A percentile compares a stretch with the other conserved stretches of the same genome.
These are phyloP conservation scores for Marvania coccoides DNA, from an alignment of 139 green algal genomes.

Conservation along the genomic window DNA sequence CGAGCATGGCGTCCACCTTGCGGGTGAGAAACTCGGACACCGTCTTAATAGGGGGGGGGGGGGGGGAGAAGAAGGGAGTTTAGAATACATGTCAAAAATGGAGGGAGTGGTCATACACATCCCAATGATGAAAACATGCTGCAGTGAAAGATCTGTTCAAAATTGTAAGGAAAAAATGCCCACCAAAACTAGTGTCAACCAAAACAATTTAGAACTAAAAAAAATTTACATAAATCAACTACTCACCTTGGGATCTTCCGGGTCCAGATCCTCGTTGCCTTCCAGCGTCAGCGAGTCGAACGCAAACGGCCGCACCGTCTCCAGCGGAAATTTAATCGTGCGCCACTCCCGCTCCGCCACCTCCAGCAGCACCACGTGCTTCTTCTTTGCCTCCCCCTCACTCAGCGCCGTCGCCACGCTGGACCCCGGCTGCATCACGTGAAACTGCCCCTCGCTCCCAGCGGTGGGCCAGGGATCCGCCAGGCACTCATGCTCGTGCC, in stretches of 20 bases:
- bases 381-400: slow-evolving; percentile 75
- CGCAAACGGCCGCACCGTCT: slow-evolving; percentile 69
- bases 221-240: too few relatives aligned
- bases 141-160: not conserved
- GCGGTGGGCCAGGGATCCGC: slow-evolving; percentile 47
- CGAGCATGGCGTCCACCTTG: slow-evolving; percentile 63
- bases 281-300: slow-evolving; percentile 62
- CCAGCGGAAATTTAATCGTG: slow-evolving; percentile 61
- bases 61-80: not conserved
- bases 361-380: slow-evolving; percentile 90
- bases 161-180: too few relatives aligned
- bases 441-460: slow-evolving; percentile 16
- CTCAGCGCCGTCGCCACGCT: slow-evolving; percentile 61
- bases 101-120: not conserved
- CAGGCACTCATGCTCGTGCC: slow-evolving; percentile 96
- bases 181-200: too few relatives aligned
- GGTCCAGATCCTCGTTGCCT: slow-evolving; percentile 32
- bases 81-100: too few relatives aligned
- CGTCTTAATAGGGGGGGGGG: not conserved
- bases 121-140: not conserved
- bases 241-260: slow-evolving; percentile 39
- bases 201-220: not conserved
- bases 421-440: slow-evolving; percentile 82
- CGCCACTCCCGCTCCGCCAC: slow-evolving; percentile 49
- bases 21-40: slow-evolving; percentile 57